Conservation (phyloP, 2,329 filamentous ascomycete species). For the Diaporthe sp. region DNA sequence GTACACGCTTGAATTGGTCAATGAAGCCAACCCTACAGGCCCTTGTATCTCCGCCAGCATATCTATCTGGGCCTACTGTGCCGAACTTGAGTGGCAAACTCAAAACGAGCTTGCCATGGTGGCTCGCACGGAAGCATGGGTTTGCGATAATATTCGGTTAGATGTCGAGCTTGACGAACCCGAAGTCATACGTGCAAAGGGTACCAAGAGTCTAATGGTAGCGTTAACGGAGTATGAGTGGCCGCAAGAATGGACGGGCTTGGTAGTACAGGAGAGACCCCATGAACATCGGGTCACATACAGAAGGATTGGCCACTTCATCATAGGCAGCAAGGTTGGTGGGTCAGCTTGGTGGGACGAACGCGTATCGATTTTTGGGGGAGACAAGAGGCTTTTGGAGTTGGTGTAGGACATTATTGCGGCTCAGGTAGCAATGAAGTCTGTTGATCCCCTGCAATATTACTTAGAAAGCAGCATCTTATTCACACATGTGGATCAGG, state of each 20-base stretch:
- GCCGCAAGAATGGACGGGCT: neutral
- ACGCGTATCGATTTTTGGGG: neutral
- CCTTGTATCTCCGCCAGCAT: neutral
- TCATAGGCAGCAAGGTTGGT: no score
- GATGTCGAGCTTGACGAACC: neutral
- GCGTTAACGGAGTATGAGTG: neutral
- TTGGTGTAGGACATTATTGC: neutral
- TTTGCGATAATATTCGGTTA: neutral
- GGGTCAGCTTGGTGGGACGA: neutral
- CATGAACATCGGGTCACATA: neutral
- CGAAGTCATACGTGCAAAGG: neutral
- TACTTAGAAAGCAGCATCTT: neutral
- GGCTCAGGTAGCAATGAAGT: no score
- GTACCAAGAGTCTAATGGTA: neutral
- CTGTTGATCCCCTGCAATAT: no score
- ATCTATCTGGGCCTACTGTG: neutral
- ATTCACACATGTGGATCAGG: neutral
- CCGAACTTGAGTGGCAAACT: neutral
- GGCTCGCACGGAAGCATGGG: neutral
- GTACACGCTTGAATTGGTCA: neutral
- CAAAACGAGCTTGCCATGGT: neutral
- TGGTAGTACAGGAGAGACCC: neutral
- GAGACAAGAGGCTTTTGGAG: neutral
- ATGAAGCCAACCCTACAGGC: neutral
- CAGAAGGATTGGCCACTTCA: neutral